phyloP scores from a whole-genome alignment of 2,329 filamentous ascomycete genomes.

The Aspergillus tanneri region DNA sequence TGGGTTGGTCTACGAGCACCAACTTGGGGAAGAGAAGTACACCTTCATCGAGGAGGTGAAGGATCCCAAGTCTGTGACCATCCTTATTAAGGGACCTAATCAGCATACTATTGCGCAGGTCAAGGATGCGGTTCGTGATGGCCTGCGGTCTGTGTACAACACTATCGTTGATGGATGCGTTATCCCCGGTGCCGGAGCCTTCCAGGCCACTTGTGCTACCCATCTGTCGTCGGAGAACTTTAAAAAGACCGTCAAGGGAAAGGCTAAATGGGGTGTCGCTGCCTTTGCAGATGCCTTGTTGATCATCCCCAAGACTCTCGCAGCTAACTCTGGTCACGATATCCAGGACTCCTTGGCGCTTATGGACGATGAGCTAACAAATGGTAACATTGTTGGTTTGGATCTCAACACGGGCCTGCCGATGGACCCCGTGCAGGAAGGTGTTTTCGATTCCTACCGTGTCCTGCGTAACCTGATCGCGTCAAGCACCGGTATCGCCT shows the following conservation, averaged over 20 bases:
- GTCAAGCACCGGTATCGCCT: conserved; percentile 90
- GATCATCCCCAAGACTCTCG: conserved; percentile 95
- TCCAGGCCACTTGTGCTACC: conserved; percentile 88
- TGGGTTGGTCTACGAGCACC: conserved; percentile 94
- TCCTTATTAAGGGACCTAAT: conserved; percentile 98
- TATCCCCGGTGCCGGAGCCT: conserved; percentile 89
- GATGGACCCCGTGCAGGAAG: conserved; percentile 91
- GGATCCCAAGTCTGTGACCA: conserved; percentile 94
- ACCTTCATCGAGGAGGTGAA: conserved; percentile 99
- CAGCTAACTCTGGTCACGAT: conserved; percentile 92
- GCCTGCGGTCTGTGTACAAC: conserved; percentile 95
- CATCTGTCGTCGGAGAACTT: conserved; percentile 87
- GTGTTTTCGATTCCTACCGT: conserved; percentile 94
- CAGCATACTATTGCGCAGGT: conserved; percentile 95
- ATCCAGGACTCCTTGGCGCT: conserved; percentile 90
- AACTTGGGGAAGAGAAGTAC: conserved; percentile 97
- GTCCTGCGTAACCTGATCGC: conserved; percentile 92
- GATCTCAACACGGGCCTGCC: conserved; percentile 83
- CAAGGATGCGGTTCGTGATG: conserved; percentile 92
- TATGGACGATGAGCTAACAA: conserved; percentile 79
- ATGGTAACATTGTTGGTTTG: conserved; percentile 83
- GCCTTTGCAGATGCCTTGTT: conserved; percentile 94
- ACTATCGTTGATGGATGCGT: conserved; percentile 98
- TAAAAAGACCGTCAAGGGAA: conserved; percentile 89
- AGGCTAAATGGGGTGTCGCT: conserved; percentile 92